phyloP scores from a whole-genome alignment of 805 yeast species.

The Cyberlindnera samutprakarnensis region DNA sequence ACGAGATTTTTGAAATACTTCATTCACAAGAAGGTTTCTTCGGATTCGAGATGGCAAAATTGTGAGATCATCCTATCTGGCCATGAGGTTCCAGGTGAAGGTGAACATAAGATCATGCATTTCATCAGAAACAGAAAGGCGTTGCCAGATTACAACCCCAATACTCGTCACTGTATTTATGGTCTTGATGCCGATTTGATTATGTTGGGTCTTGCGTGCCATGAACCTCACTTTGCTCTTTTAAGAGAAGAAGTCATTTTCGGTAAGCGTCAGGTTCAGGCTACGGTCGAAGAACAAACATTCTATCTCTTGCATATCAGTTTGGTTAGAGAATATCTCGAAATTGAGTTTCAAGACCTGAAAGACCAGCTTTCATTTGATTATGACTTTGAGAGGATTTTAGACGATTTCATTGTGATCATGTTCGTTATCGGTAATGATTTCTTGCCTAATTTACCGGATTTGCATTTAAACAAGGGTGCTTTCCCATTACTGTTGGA shows the following conservation, averaged over 20 bases:
- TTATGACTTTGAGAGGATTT: slow-evolving; percentile 78
- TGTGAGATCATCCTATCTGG: slow-evolving; percentile 77
- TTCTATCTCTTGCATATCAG: slow-evolving; percentile 81
- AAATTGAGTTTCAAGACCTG: slow-evolving; percentile 73
- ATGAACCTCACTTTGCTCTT: slow-evolving; percentile 92
- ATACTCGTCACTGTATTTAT: slow-evolving; percentile 87
- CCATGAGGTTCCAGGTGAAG: slow-evolving; percentile 97
- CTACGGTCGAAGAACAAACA: slow-evolving; percentile 64
- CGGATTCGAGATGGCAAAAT: slow-evolving; percentile 81
- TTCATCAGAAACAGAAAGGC: slow-evolving; percentile 74
- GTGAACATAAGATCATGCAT: slow-evolving; percentile 96
- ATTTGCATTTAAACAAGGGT: slow-evolving; percentile 86
- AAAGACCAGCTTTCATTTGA: slow-evolving; percentile 53
- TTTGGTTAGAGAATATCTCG: slow-evolving; percentile 82
- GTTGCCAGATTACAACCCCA: slow-evolving; percentile 65
- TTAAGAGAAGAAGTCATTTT: slow-evolving; percentile 93
- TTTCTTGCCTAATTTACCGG: slow-evolving; percentile 94
- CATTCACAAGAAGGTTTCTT: slow-evolving; percentile 79
- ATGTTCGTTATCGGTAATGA: slow-evolving; percentile 97
- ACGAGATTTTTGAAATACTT: slow-evolving; percentile 78
- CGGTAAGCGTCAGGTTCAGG: slow-evolving; percentile 43
- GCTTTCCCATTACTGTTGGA: slow-evolving; percentile 90
- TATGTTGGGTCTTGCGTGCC: slow-evolving; percentile 85
- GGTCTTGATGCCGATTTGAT: slow-evolving; percentile 96
- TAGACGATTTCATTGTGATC: slow-evolving; percentile 89